Evolutionary conservation across 2,329 filamentous ascomycete species (phyloP).

Genomic region (Uncinocarpus reesii): DNA sequence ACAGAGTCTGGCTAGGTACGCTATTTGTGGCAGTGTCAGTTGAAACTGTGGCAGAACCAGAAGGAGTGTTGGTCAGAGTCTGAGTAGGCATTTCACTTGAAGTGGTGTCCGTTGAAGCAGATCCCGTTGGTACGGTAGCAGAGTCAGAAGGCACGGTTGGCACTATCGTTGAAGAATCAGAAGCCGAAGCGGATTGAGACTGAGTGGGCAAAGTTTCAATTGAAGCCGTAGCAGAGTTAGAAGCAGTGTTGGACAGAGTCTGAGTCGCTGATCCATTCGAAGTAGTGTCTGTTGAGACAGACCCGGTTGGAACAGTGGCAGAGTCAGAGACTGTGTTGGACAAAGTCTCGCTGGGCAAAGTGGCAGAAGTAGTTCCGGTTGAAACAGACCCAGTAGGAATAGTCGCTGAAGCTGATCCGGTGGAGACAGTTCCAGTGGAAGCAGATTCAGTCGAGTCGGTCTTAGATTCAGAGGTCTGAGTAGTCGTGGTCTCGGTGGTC

Average conservation of each 20-base stretch:
- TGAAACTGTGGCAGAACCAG: not conserved
- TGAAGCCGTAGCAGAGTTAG: constrained; percentile 4
- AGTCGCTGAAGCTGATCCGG: not conserved
- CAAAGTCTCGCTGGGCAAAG: not conserved
- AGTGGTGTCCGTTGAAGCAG: not conserved
- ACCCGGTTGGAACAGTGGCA: not conserved
- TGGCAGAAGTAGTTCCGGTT: not conserved
- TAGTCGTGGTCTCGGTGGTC: not conserved
- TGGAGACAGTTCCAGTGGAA: not conserved
- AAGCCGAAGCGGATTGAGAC: no score
- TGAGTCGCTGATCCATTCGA: no score
- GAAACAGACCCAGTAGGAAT: not conserved
- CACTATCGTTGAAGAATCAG: no score
- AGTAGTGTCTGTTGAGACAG: not conserved
- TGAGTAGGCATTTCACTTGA: no score
- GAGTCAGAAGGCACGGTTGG: not conserved
- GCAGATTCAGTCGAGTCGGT: not conserved
- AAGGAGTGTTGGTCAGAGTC: no score
- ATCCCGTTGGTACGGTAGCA: not conserved
- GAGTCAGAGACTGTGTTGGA: constrained; percentile 5
- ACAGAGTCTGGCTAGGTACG: no score
- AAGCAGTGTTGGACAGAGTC: not conserved
- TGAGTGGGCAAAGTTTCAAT: not conserved
- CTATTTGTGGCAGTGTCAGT: not conserved
- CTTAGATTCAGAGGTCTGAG: not conserved